Evolutionary conservation across 2,329 filamentous ascomycete genomes (phyloP).

Genomic region (Chaetomiaceae sp.): DNA sequence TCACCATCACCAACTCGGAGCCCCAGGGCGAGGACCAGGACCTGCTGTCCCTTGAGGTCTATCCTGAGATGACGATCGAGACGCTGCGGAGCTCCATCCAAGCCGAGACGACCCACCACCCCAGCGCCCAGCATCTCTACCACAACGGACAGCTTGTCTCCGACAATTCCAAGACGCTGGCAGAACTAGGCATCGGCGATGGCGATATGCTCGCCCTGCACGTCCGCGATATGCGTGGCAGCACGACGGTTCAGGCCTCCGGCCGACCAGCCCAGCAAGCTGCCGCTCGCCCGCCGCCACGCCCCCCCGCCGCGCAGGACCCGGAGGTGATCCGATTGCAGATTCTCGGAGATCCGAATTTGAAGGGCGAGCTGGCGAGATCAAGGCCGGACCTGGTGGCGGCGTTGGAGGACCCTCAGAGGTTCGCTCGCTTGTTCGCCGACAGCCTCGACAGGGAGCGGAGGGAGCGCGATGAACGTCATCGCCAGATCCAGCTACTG

Average conservation of each 20-base stretch:
- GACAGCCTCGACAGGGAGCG: slow-evolving; percentile 66
- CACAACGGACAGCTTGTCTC: slow-evolving; percentile 80
- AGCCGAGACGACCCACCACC: slow-evolving; percentile 72
- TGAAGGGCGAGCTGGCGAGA: slow-evolving; percentile 66
- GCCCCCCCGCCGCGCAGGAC: slow-evolving; percentile 48
- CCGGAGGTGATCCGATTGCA: slow-evolving; percentile 79
- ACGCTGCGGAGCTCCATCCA: slow-evolving; percentile 85
- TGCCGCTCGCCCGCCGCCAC: slow-evolving; percentile 24
- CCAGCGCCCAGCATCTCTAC: slow-evolving; percentile 75
- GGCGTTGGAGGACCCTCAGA: slow-evolving; percentile 68
- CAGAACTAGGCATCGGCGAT: slow-evolving; percentile 74
- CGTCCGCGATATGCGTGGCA: slow-evolving; percentile 58
- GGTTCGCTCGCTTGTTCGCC: slow-evolving; percentile 69
- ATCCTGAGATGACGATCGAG: slow-evolving; percentile 74
- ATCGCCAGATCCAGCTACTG: slow-evolving; percentile 76
- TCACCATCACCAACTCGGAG: slow-evolving; percentile 75
- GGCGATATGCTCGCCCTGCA: slow-evolving; percentile 91
- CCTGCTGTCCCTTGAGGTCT: slow-evolving; percentile 77
- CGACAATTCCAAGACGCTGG: slow-evolving; percentile 75
- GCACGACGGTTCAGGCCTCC: slow-evolving; percentile 34
- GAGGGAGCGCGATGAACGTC: slow-evolving; percentile 68
- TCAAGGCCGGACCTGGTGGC: slow-evolving; percentile 73
- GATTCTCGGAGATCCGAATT: slow-evolving; percentile 70
- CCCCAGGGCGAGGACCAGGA: slow-evolving; percentile 60
- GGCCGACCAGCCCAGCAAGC: slow-evolving; percentile 30